A percentile compares a stretch with the other conserved stretches of the same genome.
phyloP scores from a whole-genome alignment of 2,329 filamentous ascomycete species.

The Magnaporthales sp. region DNA sequence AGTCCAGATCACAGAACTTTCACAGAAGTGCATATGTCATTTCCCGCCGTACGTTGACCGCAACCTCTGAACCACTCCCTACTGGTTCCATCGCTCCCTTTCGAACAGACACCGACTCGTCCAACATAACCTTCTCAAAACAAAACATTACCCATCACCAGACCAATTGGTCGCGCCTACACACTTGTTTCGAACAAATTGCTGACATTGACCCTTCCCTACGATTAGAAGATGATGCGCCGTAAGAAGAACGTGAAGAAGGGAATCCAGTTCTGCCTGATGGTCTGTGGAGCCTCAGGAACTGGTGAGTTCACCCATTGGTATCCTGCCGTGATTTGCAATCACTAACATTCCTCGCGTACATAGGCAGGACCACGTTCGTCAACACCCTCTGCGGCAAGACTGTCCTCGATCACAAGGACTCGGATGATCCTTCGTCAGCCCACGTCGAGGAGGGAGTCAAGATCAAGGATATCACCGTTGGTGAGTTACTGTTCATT shows the following conservation, averaged over 20 bases:
- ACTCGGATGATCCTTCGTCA: constrained; percentile 79
- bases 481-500: constrained; percentile 66
- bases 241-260: constrained; percentile 99
- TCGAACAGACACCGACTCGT: not conserved
- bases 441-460: constrained; percentile 95
- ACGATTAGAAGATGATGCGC: constrained; percentile 79
- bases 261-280: constrained; percentile 99
- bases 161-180: not conserved
- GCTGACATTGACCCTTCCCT: constrained; percentile 16
- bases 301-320: constrained; percentile 60
- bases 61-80: not conserved
- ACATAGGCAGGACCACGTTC: constrained; percentile 86
- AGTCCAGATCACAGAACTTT: not conserved
- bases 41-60: constrained; percentile 23
- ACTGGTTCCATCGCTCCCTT: not conserved
- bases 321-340: not conserved
- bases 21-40: constrained; percentile 15
- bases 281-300: constrained; percentile 98
- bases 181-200: not conserved
- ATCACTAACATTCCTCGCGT: not conserved
- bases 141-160: not conserved
- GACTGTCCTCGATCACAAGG: constrained; percentile 82
- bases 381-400: constrained; percentile 99
- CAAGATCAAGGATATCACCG: constrained; percentile 96
- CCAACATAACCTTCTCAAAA: not conserved